Evolutionary conservation across 768 basidiomycete species (phyloP).

Genomic region (Kwoniella mangroviensis): DNA sequence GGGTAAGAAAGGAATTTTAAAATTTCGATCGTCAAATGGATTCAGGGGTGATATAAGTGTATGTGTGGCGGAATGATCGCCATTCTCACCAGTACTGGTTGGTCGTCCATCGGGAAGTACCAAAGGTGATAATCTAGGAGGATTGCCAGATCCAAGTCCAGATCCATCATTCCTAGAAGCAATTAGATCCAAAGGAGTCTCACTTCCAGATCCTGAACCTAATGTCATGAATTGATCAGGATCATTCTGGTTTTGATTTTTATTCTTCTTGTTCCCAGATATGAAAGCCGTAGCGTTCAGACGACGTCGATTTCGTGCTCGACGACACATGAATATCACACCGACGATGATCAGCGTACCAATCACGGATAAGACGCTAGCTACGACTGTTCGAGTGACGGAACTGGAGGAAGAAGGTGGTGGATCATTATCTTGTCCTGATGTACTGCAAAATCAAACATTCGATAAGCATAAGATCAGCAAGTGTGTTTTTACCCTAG

Average conservation of each 20-base stretch:
- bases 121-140: slow-evolving; percentile 14
- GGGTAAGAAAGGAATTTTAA: slow-evolving; percentile 5
- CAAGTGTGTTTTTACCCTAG: too few species aligned
- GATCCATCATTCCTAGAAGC: slow-evolving; percentile 13
- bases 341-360: slow-evolving; percentile 44
- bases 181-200: slow-evolving; percentile 37
- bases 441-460: background rate
- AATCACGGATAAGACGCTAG: slow-evolving; percentile 45
- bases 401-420: background rate
- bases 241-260: background rate
- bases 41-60: slow-evolving; percentile 15
- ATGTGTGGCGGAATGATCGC: background rate
- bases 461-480: background rate
- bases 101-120: background rate
- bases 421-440: background rate
- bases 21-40: slow-evolving; percentile 21
- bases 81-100: background rate
- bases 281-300: background rate
- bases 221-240: background rate
- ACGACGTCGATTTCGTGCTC: slow-evolving; percentile 20
- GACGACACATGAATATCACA: slow-evolving; percentile 32
- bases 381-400: slow-evolving; percentile 24
- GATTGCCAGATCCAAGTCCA: too few species aligned
- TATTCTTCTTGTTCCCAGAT: background rate
- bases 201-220: background rate